Base-by-base conservation (phyloP, 2,329 filamentous ascomycete species). In the Calonectria pauciramosa region DNA sequence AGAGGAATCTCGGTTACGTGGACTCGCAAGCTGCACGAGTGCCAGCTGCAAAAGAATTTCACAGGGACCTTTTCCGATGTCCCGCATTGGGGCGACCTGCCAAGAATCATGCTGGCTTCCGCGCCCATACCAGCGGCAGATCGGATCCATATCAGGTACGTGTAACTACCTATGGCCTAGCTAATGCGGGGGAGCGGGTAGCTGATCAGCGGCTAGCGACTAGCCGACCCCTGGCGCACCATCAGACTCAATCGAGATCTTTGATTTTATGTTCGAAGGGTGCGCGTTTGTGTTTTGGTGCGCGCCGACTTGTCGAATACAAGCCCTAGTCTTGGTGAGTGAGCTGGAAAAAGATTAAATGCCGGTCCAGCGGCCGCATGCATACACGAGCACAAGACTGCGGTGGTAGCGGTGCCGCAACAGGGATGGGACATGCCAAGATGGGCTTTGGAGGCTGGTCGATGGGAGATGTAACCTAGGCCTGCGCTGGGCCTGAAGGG, bases 131-230 rank as follows among this genome's bases (percentile, higher is more conserved):
- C 56, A 49, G 34, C 26, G 30, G 28, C 14, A 49, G 38, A 49
- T 49, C 41, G 14, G 38, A n/a, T 30, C 41, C 18, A 10, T 65
- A 65, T 34, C n/a, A 60, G 56, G 56, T 26, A 60, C 56, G 56
- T 38, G 34, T 41, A 16, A 18, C n/a, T 23, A 26, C 4, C 23
- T 23, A 5, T 26, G n/a, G 34, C n/a, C 34, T 63, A 20, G 56
- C 60, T 34, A 32, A 65, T 65, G 60, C 41, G 60, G 41, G 60
- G 38, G 38, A 65, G 41, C 44, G 60, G 60, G 60, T 47, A 47
- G n/a, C 26, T 49, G 60, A 65, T 65, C 26, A 23, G 41, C 41
- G 26, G 28, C 60, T 65, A 65, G 56, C 32, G 26, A 65, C 18
- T 65, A 49, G 60, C 11, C 26, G n/a, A 10, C 41, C 60, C 60